phyloP scores from a whole-genome alignment of 2,329 filamentous ascomycete species.

The Penicillium sp. region DNA sequence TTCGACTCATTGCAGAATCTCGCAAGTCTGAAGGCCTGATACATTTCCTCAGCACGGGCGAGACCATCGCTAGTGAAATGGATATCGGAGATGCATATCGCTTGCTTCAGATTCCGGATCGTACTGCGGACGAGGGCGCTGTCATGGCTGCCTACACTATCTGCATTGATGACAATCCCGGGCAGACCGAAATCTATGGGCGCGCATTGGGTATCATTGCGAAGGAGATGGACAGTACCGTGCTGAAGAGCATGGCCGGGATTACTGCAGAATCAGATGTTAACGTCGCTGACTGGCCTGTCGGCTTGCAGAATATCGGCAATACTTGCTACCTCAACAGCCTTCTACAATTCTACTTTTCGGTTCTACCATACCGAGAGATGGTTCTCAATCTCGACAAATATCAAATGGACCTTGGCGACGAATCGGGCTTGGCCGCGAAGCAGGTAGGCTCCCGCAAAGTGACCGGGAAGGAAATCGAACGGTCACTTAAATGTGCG shows the following conservation, averaged over 20 bases:
- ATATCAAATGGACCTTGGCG: slow-evolving; percentile 65
- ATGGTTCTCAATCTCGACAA: slow-evolving; percentile 74
- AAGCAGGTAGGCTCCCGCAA: slow-evolving; percentile 75
- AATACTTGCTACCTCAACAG: slow-evolving; percentile 99
- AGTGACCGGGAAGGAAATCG: slow-evolving; percentile 58
- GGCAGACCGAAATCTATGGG: slow-evolving; percentile 46
- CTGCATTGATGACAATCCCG: slow-evolving; percentile 46
- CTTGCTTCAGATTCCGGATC: slow-evolving; percentile 52
- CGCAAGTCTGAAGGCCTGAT: slow-evolving; percentile 56
- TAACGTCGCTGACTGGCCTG: slow-evolving; percentile 60
- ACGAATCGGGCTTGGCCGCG: slow-evolving; percentile 56
- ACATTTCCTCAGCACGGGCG: slow-evolving; percentile 54
- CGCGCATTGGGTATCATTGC: slow-evolving; percentile 51
- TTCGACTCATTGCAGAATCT: slow-evolving; percentile 57
- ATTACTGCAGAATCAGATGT: slow-evolving; percentile 30
- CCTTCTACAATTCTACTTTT: slow-evolving; percentile 91
- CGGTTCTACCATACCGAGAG: slow-evolving; percentile 74
- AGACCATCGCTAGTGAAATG: slow-evolving; percentile 52
- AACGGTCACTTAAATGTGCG: slow-evolving; percentile 70
- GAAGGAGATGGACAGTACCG: slow-evolving; percentile 40
- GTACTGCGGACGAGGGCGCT: slow-evolving; percentile 51
- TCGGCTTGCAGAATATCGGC: slow-evolving; percentile 87
- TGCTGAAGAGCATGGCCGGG: slow-evolving; percentile 36
- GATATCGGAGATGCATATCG: slow-evolving; percentile 54
- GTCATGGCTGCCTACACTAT: slow-evolving; percentile 51